Evolutionary conservation across 1,284 basidiomycete species (phyloP).

Genomic region (Microbotryomycetes sp.): DNA sequence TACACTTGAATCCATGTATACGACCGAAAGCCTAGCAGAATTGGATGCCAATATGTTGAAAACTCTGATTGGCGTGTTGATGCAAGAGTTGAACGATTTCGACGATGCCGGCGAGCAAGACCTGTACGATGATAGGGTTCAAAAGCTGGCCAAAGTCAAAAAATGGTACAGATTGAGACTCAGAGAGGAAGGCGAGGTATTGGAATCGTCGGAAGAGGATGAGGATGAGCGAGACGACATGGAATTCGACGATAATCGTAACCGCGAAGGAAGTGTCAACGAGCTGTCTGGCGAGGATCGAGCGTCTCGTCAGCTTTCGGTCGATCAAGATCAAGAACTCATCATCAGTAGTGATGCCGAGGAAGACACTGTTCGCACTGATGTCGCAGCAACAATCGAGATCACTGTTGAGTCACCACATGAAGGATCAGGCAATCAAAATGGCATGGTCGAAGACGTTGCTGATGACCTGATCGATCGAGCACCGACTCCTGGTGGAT

Average conservation of each 20-base stretch:
- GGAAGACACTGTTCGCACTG: neutral
- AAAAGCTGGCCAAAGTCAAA: neutral
- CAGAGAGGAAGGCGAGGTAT: neutral
- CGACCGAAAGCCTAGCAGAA: neutral
- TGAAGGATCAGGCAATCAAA: too few relatives aligned
- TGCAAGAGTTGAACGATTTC: neutral
- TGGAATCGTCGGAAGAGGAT: neutral
- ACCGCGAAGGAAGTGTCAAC: neutral
- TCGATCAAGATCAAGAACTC: neutral
- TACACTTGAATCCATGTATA: too few relatives aligned
- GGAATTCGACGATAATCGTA: neutral
- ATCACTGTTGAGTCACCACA: neutral
- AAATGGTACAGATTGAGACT: neutral
- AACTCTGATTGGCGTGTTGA: neutral
- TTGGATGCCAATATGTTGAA: neutral
- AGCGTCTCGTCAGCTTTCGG: too few relatives aligned
- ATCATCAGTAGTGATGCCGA: neutral
- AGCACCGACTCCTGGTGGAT: neutral
- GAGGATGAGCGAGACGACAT: neutral
- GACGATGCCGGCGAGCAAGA: neutral
- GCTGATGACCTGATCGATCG: neutral
- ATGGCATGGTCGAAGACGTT: neutral
- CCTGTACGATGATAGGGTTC: neutral
- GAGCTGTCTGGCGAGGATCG: neutral
- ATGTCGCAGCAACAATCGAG: neutral